Conservation (phyloP, 768 basidiomycete species). For the Boletus rubescentipes region DNA sequence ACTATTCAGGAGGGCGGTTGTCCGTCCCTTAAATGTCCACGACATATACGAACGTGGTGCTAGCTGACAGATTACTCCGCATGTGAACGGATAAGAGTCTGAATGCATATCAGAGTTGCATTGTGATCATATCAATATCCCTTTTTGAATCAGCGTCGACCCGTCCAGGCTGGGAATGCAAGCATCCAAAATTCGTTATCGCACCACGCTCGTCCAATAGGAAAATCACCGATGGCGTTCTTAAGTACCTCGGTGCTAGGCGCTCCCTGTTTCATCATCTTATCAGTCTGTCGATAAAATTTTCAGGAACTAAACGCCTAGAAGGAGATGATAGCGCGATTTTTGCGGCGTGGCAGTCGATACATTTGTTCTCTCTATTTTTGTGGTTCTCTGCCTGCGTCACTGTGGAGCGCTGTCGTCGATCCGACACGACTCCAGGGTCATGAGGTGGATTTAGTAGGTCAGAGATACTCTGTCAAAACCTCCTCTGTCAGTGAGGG, state of each 20-base stretch:
- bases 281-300: background rate
- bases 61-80: background rate
- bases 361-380: background rate
- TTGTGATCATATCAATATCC: background rate
- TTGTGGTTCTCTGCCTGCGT: background rate
- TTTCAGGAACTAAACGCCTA: background rate
- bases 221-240: slow-evolving; percentile 9
- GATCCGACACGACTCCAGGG: background rate
- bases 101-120: background rate
- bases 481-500: background rate
- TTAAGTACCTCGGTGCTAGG: background rate
- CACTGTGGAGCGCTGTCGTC: background rate
- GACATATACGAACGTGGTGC: background rate
- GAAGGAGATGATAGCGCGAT: background rate
- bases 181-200: background rate
- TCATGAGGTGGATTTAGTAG: background rate
- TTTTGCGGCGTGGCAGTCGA: background rate
- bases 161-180: background rate
- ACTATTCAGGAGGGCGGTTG: background rate
- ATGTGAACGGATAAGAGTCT: background rate
- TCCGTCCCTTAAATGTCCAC: background rate
- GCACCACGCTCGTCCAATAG: slow-evolving; percentile 9
- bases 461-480: background rate
- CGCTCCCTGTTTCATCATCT: background rate
- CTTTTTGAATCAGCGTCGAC: background rate